Conservation (phyloP, 371 early-diverging fungal genomes). For the Nematocida sp. region DNA sequence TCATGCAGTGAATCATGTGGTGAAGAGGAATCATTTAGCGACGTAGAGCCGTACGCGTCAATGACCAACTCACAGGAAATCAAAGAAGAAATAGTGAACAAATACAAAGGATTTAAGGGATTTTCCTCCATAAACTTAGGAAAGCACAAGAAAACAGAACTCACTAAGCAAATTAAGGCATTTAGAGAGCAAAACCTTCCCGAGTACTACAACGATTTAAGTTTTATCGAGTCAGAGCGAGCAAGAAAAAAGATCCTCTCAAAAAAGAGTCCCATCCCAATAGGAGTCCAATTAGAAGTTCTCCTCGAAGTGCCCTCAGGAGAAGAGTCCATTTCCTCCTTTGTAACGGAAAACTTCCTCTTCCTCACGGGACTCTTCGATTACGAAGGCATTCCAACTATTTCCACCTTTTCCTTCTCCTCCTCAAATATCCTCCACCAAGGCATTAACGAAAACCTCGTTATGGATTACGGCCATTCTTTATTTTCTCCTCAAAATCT, state of each 20-base stretch:
- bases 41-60: slow-evolving; percentile 46
- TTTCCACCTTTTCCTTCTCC: slow-evolving; percentile 30
- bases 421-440: not conserved
- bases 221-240: slow-evolving; percentile 35
- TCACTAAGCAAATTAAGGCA: slow-evolving; percentile 22
- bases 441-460: not conserved
- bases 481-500: not conserved
- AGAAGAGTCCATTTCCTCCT: not conserved
- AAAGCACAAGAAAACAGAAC: slow-evolving; percentile 55
- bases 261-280: slow-evolving; percentile 47
- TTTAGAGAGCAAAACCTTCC: slow-evolving; percentile 49
- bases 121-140: slow-evolving; percentile 60
- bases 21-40: slow-evolving; percentile 10
- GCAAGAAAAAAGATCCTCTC: slow-evolving; percentile 33
- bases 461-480: slow-evolving; percentile 29
- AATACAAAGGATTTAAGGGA: slow-evolving; percentile 49
- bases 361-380: slow-evolving; percentile 36
- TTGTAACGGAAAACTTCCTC: slow-evolving; percentile 8
- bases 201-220: slow-evolving; percentile 37
- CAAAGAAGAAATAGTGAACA: slow-evolving; percentile 57
- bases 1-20: slow-evolving; percentile 7
- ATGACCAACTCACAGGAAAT: slow-evolving; percentile 52
- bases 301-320: slow-evolving; percentile 1
- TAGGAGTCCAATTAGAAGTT: slow-evolving; percentile 12
- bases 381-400: slow-evolving; percentile 44